Conservation (phyloP, 805 yeast species). For the Deakozyma indianensis region DNA sequence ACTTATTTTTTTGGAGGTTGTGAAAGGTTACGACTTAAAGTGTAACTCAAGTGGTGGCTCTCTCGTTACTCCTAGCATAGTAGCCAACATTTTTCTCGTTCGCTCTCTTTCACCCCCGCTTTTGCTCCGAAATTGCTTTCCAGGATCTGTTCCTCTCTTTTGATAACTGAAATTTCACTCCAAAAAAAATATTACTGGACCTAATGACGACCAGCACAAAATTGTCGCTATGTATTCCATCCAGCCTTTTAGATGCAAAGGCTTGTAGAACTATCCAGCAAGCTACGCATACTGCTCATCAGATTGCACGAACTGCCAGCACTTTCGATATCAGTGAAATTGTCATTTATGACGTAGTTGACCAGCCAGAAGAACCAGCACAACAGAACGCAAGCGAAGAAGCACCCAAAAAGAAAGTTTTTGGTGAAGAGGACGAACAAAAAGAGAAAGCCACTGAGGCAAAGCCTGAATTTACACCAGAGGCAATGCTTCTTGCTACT, state of each 20-base stretch:
- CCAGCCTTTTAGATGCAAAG: slow-evolving; percentile 38
- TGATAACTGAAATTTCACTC: no score
- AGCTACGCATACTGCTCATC: slow-evolving; percentile 58
- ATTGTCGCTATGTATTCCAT: slow-evolving; percentile 49
- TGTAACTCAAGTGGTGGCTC: no score
- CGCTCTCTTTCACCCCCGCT: no score
- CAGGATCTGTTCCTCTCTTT: no score
- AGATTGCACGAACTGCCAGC: slow-evolving; percentile 63
- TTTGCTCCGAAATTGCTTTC: no score
- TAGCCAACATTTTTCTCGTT: no score
- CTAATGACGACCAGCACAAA: neutral
- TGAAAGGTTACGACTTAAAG: no score
- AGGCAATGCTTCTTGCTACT: slow-evolving; percentile 45
- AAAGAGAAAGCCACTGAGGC: slow-evolving; percentile 9
- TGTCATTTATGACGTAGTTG: slow-evolving; percentile 45
- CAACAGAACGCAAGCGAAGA: slow-evolving; percentile 13
- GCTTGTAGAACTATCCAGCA: slow-evolving; percentile 58
- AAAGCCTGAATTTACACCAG: slow-evolving; percentile 14
- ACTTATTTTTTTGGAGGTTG: neutral
- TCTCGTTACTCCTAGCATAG: no score
- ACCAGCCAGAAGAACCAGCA: slow-evolving; percentile 11
- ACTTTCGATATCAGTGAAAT: slow-evolving; percentile 61
- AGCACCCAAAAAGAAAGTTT: slow-evolving; percentile 20
- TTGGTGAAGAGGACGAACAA: slow-evolving; percentile 10
- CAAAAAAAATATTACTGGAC: no score